These are phyloP conservation scores for Calocybe cyanea DNA, from an alignment of 768 basidiomycete species.

Conservation along the genomic window DNA sequence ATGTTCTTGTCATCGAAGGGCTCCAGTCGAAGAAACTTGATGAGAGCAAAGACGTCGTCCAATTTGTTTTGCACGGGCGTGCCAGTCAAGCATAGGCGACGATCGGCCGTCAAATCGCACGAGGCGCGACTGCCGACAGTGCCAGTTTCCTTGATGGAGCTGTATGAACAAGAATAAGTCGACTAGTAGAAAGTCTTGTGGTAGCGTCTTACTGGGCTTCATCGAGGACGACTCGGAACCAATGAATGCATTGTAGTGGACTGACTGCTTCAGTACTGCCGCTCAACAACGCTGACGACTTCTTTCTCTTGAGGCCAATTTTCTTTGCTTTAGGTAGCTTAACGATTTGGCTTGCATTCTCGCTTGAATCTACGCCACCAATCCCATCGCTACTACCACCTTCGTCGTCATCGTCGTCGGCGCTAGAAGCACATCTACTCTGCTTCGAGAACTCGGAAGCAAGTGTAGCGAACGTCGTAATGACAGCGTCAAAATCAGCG, in stretches of 20 bases:
- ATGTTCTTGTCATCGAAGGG: conserved; percentile 91
- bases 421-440: conserved; percentile 60
- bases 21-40: conserved; percentile 90
- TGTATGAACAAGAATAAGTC: conserved; percentile 25
- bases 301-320: conserved; percentile 64
- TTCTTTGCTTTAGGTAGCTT: conserved; percentile 66
- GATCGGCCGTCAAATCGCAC: conserved; percentile 91
- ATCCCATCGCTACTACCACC: conserved; percentile 61
- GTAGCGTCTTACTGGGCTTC: conserved; percentile 81
- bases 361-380: conserved; percentile 62
- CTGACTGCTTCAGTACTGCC: conserved; percentile 51
- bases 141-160: conserved; percentile 93
- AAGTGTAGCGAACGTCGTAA: conserved; percentile 95
- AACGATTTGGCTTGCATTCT: conserved; percentile 57
- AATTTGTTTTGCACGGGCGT: conserved; percentile 99
- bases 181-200: conserved; percentile 1
- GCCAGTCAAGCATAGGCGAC: conserved; percentile 92
- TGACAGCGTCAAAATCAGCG: conserved; percentile 93
- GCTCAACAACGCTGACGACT: conserved; percentile 32
- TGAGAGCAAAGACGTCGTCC: conserved; percentile 94
- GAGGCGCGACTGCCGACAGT: conserved; percentile 95
- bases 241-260: conserved; percentile 89
- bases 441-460: conserved; percentile 95
- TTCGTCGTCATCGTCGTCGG: conserved; percentile 72
- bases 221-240: conserved; percentile 93